Percentiles rank a stretch among this genome's conserved stretches.
These are phyloP conservation scores for Boehmeria nivea DNA, from an alignment of 306 rosid species.

Conservation along the genomic window DNA sequence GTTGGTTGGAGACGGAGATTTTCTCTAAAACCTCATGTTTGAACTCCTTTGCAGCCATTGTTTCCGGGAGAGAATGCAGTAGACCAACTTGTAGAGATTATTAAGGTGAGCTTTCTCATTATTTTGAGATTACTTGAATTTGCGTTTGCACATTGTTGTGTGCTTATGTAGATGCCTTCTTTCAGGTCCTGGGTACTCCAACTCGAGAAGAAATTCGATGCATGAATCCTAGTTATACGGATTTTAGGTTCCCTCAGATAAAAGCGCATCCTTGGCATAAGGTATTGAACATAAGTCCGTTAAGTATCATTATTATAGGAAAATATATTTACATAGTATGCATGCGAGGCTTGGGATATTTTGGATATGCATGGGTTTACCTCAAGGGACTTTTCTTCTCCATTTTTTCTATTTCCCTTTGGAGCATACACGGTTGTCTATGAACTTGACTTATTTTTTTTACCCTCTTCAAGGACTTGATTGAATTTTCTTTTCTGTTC, in stretches of 20 bases:
- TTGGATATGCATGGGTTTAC: no score
- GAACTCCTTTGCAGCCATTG: conserved; percentile 60
- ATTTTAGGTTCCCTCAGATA: conserved; percentile 90
- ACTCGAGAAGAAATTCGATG: conserved; percentile 97
- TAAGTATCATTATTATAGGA: neutral
- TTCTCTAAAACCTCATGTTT: conserved; percentile 24
- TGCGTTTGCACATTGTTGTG: neutral
- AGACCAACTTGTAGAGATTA: conserved; percentile 93
- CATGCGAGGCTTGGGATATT: no score
- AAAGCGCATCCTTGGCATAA: conserved; percentile 99
- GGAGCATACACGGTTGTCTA: no score
- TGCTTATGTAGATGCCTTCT: conserved; percentile 20
- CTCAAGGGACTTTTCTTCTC: no score
- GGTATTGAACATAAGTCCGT: no score
- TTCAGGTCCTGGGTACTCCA: conserved; percentile 95
- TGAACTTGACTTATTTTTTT: no score
- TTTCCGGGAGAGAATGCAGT: conserved; percentile 95
- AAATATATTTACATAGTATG: neutral
- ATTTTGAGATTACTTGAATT: conserved; percentile 19
- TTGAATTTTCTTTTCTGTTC: conserved; percentile 1
- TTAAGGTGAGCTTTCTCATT: conserved; percentile 57
- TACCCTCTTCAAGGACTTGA: no score
- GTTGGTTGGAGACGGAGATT: neutral
- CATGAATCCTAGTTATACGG: conserved; percentile 90
- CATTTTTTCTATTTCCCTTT: no score